These are phyloP conservation scores for Podaxis sp. DNA, from an alignment of 768 basidiomycete genomes.

Conservation along the genomic window DNA sequence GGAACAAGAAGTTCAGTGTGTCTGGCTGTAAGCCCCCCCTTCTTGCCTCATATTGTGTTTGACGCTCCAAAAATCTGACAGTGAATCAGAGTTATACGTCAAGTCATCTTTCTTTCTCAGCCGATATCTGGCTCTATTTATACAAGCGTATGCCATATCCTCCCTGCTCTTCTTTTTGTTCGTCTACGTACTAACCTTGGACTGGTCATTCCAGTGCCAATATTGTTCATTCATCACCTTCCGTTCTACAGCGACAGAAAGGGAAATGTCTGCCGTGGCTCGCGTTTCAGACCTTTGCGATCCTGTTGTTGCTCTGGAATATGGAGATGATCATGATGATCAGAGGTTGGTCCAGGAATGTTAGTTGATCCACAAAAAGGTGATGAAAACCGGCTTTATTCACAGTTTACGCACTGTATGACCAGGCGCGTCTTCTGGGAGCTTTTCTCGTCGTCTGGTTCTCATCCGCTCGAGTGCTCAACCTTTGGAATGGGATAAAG, in stretches of 20 bases:
- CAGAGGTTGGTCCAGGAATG: neutral
- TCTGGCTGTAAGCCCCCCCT: neutral
- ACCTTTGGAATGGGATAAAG: neutral
- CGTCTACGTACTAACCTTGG: too few relatives aligned
- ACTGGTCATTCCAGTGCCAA: neutral
- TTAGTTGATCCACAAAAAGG: neutral
- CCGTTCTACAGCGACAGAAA: neutral
- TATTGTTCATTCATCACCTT: neutral
- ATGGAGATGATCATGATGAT: constrained; percentile 1
- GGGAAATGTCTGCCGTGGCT: neutral
- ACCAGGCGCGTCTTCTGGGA: neutral
- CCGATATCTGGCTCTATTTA: neutral
- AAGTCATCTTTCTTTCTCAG: neutral
- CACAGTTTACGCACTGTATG: neutral
- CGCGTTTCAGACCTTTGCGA: neutral
- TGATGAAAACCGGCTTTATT: neutral
- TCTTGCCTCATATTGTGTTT: neutral
- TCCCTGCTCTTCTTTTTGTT: neutral
- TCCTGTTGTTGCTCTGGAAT: neutral
- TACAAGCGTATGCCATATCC: neutral
- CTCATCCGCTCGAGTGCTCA: neutral
- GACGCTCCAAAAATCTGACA: neutral
- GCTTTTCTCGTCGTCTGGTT: neutral
- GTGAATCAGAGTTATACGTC: neutral
- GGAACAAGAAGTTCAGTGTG: neutral